phyloP scores from a whole-genome alignment of 2,329 filamentous ascomycete species.

The Colletotrichum sp. region DNA sequence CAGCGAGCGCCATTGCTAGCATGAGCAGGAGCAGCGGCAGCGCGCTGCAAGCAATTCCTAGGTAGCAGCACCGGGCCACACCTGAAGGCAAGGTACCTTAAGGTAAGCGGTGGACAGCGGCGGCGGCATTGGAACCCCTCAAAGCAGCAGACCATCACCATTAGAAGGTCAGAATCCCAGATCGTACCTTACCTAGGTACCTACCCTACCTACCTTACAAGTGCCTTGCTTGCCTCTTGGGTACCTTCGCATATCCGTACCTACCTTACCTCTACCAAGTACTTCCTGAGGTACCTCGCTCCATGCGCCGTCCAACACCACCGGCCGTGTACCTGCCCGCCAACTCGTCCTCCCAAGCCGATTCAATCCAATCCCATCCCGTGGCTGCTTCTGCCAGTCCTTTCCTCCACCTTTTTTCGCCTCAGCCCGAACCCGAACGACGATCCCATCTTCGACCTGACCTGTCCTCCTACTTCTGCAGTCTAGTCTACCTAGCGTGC shows the following conservation, averaged over 20 bases:
- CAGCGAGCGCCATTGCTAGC: background rate
- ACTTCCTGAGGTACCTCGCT: background rate
- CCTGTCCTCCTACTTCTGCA: slow-evolving; percentile 13
- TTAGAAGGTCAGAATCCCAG: background rate
- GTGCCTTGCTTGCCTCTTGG: background rate
- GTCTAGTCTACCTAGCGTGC: slow-evolving; percentile 1
- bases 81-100: background rate
- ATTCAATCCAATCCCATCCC: background rate
- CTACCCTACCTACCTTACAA: background rate
- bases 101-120: background rate
- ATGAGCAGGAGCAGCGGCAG: background rate
- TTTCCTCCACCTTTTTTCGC: slow-evolving; percentile 10
- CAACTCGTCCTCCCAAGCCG: background rate
- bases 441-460: slow-evolving; percentile 16
- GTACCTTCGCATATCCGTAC: background rate
- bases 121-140: background rate
- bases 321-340: background rate
- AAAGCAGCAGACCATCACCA: background rate
- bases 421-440: slow-evolving; percentile 16
- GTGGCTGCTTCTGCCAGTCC: background rate
- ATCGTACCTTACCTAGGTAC: background rate
- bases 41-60: background rate
- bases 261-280: no score
- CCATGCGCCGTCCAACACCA: background rate
- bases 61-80: background rate